phyloP scores from a whole-genome alignment of 768 basidiomycete species.

The Boletus bicolor region DNA sequence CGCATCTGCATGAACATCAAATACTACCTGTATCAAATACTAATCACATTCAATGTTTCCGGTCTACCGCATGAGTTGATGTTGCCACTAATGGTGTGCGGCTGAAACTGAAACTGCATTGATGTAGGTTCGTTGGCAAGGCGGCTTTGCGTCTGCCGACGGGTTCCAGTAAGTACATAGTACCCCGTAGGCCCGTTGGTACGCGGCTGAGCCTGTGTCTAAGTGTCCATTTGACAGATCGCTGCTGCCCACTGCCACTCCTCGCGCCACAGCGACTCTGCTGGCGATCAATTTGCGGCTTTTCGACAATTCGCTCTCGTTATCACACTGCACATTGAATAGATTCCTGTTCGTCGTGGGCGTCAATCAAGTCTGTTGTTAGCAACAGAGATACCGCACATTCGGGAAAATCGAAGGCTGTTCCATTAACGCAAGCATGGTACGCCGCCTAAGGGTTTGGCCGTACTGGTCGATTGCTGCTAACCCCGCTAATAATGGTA shows the following conservation, averaged over 20 bases:
- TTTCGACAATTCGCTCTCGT: too few relatives aligned
- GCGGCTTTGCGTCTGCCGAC: too few relatives aligned
- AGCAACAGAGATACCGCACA: neutral
- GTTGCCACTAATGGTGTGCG: neutral
- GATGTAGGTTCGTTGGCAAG: too few relatives aligned
- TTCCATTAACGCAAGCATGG: neutral
- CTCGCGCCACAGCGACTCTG: neutral
- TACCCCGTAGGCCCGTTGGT: too few relatives aligned
- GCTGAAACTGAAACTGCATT: neutral
- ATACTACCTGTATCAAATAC: slow-evolving; percentile 3
- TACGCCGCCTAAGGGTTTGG: neutral
- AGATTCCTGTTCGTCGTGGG: too few relatives aligned
- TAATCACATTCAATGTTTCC: neutral
- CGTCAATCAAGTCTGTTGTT: neutral
- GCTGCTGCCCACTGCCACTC: neutral
- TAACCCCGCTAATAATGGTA: neutral
- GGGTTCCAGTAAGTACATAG: too few relatives aligned
- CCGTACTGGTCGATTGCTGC: neutral
- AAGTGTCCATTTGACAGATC: too few relatives aligned
- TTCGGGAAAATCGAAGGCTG: neutral
- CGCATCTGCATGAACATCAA: neutral
- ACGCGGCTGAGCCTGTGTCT: too few relatives aligned
- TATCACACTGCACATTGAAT: neutral
- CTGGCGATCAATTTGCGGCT: too few relatives aligned
- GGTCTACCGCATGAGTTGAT: neutral